phyloP scores from a whole-genome alignment of 768 basidiomycete species.

The Lactarius indigo region DNA sequence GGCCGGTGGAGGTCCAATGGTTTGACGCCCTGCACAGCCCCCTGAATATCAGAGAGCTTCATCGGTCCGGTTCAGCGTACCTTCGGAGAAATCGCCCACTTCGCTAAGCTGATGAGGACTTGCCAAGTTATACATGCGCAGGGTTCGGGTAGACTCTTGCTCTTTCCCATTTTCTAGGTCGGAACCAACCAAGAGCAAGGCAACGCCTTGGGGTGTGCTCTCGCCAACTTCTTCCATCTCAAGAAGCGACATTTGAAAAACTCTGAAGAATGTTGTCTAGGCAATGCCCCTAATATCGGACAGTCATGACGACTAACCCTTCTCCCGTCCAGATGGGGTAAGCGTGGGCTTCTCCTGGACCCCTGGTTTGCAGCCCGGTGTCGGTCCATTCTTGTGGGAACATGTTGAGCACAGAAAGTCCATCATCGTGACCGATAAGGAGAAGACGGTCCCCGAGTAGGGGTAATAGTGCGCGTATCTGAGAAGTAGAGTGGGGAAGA shows the following conservation, averaged over 20 bases:
- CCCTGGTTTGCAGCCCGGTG: slow-evolving; percentile 38
- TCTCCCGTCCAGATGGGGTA: slow-evolving; percentile 74
- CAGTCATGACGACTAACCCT: slow-evolving; percentile 45
- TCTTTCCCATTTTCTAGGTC: slow-evolving; percentile 53
- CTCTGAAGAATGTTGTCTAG: slow-evolving; percentile 39
- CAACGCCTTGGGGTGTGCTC: slow-evolving; percentile 64
- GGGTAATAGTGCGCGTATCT: slow-evolving; percentile 73
- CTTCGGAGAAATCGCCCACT: slow-evolving; percentile 68
- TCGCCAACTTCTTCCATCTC: slow-evolving; percentile 60
- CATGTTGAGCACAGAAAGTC: slow-evolving; percentile 79
- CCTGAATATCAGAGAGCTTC: slow-evolving; percentile 1
- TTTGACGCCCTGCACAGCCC: slow-evolving; percentile 43
- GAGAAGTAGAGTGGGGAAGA: slow-evolving; percentile 72
- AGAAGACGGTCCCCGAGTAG: slow-evolving; percentile 59
- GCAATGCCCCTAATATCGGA: neutral
- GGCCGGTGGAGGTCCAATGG: slow-evolving; percentile 59
- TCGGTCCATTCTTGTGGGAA: slow-evolving; percentile 70
- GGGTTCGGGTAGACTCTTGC: slow-evolving; percentile 48
- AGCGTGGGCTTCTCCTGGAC: slow-evolving; percentile 68
- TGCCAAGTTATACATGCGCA: slow-evolving; percentile 82
- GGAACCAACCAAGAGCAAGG: slow-evolving; percentile 70
- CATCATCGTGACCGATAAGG: slow-evolving; percentile 78
- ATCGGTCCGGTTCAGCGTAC: slow-evolving; percentile 35
- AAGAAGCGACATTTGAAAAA: slow-evolving; percentile 73
- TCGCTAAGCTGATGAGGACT: slow-evolving; percentile 72